These are phyloP conservation scores for Trichophyton mentagrophytes DNA, from an alignment of 2,329 filamentous ascomycete genomes.

Conservation along the genomic window DNA sequence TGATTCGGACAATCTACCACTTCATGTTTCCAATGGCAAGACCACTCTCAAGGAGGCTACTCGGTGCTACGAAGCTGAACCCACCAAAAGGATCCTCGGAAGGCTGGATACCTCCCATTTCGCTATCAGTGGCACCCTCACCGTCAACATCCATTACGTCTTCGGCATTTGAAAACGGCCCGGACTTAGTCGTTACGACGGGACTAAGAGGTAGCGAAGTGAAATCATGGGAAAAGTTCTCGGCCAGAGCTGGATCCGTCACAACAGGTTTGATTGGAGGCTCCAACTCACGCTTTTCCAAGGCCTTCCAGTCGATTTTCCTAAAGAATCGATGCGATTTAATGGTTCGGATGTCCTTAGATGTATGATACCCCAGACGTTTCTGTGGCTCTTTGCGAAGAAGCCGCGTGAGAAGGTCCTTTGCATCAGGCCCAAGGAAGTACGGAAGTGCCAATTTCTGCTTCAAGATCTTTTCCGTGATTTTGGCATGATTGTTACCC, in stretches of 20 bases:
- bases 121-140: background rate
- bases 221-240: conserved; percentile 93
- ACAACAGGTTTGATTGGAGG: conserved; percentile 88
- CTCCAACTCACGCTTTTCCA: conserved; percentile 68
- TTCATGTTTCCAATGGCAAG: background rate
- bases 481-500: conserved; percentile 83
- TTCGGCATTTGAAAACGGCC: conserved; percentile 19
- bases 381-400: conserved; percentile 87
- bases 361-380: conserved; percentile 75
- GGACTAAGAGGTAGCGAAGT: conserved; percentile 75
- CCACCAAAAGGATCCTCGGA: conserved; percentile 33
- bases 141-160: conserved; percentile 8
- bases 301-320: conserved; percentile 85
- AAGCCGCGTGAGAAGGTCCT: conserved; percentile 80
- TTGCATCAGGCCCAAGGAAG: conserved; percentile 80
- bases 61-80: conserved; percentile 38
- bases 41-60: conserved; percentile 31
- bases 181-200: conserved; percentile 34
- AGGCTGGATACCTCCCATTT: conserved; percentile 11
- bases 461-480: conserved; percentile 89
- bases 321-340: conserved; percentile 94
- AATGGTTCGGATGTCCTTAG: conserved; percentile 71
- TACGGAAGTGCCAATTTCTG: conserved; percentile 83
- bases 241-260: conserved; percentile 86
- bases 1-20: background rate